These are phyloP conservation scores for Stachybotrys elegans DNA, from an alignment of 2,329 filamentous ascomycete genomes.

Conservation along the genomic window DNA sequence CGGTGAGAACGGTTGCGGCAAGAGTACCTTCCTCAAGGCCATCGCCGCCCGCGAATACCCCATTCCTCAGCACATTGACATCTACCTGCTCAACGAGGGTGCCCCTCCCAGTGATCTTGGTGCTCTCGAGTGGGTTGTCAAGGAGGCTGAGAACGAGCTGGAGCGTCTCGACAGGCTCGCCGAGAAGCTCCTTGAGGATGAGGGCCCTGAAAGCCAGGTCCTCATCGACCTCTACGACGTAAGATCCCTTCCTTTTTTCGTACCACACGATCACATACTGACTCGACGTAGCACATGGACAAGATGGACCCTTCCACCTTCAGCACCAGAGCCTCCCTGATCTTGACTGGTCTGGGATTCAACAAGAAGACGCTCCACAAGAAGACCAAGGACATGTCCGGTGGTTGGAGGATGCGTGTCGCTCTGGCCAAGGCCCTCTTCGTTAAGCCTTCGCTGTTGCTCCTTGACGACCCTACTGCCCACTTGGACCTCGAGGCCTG, in stretches of 20 bases:
- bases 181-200: slow-evolving; percentile 84
- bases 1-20: slow-evolving; percentile 98
- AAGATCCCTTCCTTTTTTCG: slow-evolving; percentile 30
- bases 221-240: slow-evolving; percentile 96
- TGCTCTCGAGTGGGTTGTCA: slow-evolving; percentile 95
- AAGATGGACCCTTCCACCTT: slow-evolving; percentile 98
- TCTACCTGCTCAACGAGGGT: slow-evolving; percentile 97
- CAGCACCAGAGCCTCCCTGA: slow-evolving; percentile 89
- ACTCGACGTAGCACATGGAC: slow-evolving; percentile 74
- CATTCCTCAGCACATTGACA: slow-evolving; percentile 93
- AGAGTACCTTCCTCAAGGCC: slow-evolving; percentile 94
- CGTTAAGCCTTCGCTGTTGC: slow-evolving; percentile 91
- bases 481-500: slow-evolving; percentile 99
- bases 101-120: slow-evolving; percentile 84
- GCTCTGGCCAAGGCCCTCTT: slow-evolving; percentile 96
- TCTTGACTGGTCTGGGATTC: slow-evolving; percentile 97
- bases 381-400: slow-evolving; percentile 99
- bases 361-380: slow-evolving; percentile 98
- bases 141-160: slow-evolving; percentile 88
- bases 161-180: slow-evolving; percentile 82
- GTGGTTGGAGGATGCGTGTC: slow-evolving; percentile 99
- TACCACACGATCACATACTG: slow-evolving; percentile 12
- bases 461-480: slow-evolving; percentile 96
- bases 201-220: slow-evolving; percentile 85
- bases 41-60: slow-evolving; percentile 93